Evolutionary conservation across 148 eudicot species (phyloP).

Genomic region (Euryodendron excelsum): DNA sequence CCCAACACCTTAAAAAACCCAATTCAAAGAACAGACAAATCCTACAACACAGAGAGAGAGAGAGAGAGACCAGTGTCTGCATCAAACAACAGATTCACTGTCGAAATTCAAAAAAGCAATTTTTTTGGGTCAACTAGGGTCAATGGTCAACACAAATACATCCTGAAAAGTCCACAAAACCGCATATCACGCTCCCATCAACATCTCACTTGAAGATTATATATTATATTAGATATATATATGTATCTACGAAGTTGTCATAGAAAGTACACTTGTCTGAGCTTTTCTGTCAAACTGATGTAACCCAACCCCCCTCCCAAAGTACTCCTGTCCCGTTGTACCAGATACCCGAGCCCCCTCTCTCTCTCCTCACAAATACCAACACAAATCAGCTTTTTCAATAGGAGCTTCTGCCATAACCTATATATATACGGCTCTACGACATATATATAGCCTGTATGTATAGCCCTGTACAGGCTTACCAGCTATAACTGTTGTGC

Average conservation of each 20-base stretch:
- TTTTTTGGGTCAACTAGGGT: not conserved
- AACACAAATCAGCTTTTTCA: too few relatives aligned
- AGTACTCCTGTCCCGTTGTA: not conserved
- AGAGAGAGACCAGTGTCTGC: not conserved
- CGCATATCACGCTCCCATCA: not conserved
- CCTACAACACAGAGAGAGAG: not conserved
- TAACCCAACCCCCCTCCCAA: too few relatives aligned
- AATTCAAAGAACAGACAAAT: not conserved
- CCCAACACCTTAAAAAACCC: not conserved
- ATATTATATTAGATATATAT: too few relatives aligned
- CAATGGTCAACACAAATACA: not conserved
- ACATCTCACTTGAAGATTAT: not conserved
- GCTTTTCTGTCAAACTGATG: too few relatives aligned
- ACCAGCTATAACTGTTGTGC: slow-evolving; percentile 27
- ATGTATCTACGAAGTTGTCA: too few relatives aligned
- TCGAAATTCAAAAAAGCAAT: not conserved
- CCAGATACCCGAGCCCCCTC: not conserved
- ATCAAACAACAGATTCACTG: not conserved
- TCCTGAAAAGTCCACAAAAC: not conserved
- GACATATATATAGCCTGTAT: not conserved
- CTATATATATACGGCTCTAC: too few relatives aligned
- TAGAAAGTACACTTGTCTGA: too few relatives aligned
- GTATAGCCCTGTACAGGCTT: too few relatives aligned
- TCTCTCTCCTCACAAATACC: not conserved
- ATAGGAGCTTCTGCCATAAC: too few relatives aligned